Conservation (phyloP, 306 rosid genomes). For the Prunus campanulata region DNA sequence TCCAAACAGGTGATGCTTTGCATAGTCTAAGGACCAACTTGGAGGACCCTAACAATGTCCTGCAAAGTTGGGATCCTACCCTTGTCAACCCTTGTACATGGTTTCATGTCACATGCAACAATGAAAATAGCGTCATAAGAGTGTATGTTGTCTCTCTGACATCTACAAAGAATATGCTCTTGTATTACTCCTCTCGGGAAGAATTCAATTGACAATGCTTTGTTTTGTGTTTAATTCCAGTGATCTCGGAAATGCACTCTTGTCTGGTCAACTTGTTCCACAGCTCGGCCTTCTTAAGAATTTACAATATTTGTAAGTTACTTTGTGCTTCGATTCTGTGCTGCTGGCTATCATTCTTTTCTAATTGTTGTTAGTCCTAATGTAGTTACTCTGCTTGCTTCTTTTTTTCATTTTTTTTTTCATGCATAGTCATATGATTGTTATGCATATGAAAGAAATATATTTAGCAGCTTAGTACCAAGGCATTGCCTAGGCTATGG, state of each 20-base stretch:
- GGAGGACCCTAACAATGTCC: constrained; percentile 88
- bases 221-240: constrained; percentile 41
- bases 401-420: not conserved
- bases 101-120: constrained; percentile 99
- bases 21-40: constrained; percentile 88
- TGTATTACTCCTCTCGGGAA: constrained; percentile 8
- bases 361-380: not conserved
- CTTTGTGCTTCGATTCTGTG: constrained; percentile 2
- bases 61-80: constrained; percentile 99
- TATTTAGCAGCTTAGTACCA: not conserved
- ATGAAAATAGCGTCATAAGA: constrained; percentile 94
- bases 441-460: not conserved
- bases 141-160: constrained; percentile 61
- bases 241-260: constrained; percentile 95
- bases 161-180: not conserved
- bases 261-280: constrained; percentile 93
- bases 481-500: not conserved
- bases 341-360: not conserved
- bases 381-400: not conserved
- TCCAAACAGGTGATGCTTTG: constrained; percentile 84
- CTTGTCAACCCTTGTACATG: constrained; percentile 98
- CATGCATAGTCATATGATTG: not conserved
- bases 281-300: constrained; percentile 97
- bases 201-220: constrained; percentile 21
- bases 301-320: constrained; percentile 90